Evolutionary conservation across 768 basidiomycete species (phyloP).

Genomic region (Agaricus sinodeliciosus): DNA sequence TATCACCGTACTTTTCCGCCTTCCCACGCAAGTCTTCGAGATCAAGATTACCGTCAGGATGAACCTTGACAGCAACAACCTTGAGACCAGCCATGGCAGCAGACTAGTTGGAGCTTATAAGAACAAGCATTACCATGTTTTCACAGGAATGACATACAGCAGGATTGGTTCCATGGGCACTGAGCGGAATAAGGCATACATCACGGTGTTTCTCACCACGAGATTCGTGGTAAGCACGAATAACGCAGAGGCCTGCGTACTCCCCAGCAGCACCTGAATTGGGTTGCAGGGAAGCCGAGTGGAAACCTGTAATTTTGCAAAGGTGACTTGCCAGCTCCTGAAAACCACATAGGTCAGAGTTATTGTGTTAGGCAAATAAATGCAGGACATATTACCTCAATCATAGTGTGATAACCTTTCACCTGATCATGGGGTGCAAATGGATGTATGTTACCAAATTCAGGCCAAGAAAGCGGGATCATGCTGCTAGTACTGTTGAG

Average conservation of each 20-base stretch:
- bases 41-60: conserved; percentile 83
- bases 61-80: conserved; percentile 92
- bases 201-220: conserved; percentile 81
- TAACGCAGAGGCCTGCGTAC: conserved; percentile 92
- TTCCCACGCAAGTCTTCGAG: conserved; percentile 79
- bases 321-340: conserved; percentile 90
- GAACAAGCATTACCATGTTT: not conserved
- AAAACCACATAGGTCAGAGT: not conserved
- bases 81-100: conserved; percentile 97
- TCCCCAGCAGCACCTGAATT: conserved; percentile 99
- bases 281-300: conserved; percentile 93
- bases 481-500: conserved; percentile 97
- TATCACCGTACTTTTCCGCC: conserved; percentile 86
- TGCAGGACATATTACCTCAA: conserved; percentile 44
- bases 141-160: conserved; percentile 51
- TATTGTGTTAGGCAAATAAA: not conserved
- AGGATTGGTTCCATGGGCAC: conserved; percentile 98
- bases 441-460: conserved; percentile 86
- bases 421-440: conserved; percentile 90
- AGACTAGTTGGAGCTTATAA: conserved; percentile 45
- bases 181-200: conserved; percentile 89
- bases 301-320: conserved; percentile 94
- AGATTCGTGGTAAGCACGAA: conserved; percentile 90
- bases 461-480: conserved; percentile 93
- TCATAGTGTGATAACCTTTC: conserved; percentile 75